These are phyloP conservation scores for Talaromyces amestolkiae DNA, from an alignment of 2,329 filamentous ascomycete genomes.

Conservation along the genomic window DNA sequence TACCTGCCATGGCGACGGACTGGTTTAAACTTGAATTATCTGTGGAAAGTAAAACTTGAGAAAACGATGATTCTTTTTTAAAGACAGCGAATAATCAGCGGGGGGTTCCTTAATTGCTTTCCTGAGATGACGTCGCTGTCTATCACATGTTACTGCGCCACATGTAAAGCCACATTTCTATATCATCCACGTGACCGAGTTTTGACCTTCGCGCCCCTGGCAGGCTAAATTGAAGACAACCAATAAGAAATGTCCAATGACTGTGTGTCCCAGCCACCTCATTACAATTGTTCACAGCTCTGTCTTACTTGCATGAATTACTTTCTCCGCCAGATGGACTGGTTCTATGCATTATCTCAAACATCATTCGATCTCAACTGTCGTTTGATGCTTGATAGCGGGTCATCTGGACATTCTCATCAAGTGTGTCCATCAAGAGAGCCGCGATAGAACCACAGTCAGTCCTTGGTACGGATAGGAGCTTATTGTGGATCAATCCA, in stretches of 20 bases:
- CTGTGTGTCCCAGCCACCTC: constrained; percentile 8
- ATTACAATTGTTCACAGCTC: constrained; percentile 5
- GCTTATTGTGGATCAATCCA: constrained; percentile 3
- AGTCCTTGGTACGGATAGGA: not conserved
- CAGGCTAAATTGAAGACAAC: not conserved
- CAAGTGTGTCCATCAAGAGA: not conserved
- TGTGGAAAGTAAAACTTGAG: not conserved
- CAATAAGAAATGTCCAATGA: not conserved
- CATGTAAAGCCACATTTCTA: constrained; percentile 8
- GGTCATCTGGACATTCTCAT: not conserved
- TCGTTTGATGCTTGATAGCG: constrained; percentile 5
- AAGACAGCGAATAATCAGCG: not conserved
- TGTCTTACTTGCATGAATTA: constrained; percentile 13
- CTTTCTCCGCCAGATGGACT: constrained; percentile 13
- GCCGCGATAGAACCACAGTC: not conserved
- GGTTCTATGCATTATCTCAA: not conserved
- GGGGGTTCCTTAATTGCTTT: not conserved
- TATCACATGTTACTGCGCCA: constrained; percentile 19
- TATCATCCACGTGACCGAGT: constrained; percentile 8
- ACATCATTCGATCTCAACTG: not conserved
- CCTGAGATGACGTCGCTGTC: constrained; percentile 8
- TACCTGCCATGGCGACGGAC: constrained; percentile 7
- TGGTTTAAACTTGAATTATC: not conserved
- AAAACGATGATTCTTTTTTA: not conserved
- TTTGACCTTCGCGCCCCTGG: constrained; percentile 1